Evolutionary conservation across 257 asterid genomes (phyloP).

Genomic region (Penstemon newberryi): DNA sequence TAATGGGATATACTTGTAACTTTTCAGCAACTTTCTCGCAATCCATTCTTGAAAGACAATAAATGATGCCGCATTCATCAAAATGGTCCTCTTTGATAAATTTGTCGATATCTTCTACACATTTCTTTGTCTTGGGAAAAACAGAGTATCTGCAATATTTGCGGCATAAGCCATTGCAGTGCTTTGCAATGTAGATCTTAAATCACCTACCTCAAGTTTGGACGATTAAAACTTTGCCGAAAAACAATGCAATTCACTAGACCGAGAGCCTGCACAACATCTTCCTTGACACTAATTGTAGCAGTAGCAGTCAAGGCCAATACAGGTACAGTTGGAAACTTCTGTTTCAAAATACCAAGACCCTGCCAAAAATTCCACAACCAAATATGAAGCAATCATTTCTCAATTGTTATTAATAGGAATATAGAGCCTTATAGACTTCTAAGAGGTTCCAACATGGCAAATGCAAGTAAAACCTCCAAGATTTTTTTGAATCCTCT

Average conservation of each 20-base stretch:
- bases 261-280: constrained; percentile 99
- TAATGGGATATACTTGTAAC: constrained; percentile 59
- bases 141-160: constrained; percentile 80
- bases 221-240: constrained; percentile 95
- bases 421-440: constrained; percentile 14
- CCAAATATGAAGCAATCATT: constrained; percentile 30
- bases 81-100: constrained; percentile 77
- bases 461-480: background rate
- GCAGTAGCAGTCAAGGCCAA: constrained; percentile 99
- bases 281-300: constrained; percentile 92
- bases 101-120: constrained; percentile 76
- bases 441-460: constrained; percentile 19
- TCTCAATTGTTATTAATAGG: background rate
- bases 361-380: constrained; percentile 57
- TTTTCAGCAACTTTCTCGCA: constrained; percentile 93
- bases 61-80: constrained; percentile 93
- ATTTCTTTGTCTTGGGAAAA: constrained; percentile 86
- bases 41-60: constrained; percentile 95
- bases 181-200: constrained; percentile 20
- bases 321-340: constrained; percentile 85
- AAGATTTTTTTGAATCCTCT: background rate
- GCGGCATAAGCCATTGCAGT: constrained; percentile 34
- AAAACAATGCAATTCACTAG: constrained; percentile 87
- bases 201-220: constrained; percentile 71
- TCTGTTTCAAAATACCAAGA: constrained; percentile 89